Percentiles rank a stretch among this genome's conserved stretches.
phyloP scores from a whole-genome alignment of 1,139 yeast genomes.

The Protomyces lactucae-debilis region DNA sequence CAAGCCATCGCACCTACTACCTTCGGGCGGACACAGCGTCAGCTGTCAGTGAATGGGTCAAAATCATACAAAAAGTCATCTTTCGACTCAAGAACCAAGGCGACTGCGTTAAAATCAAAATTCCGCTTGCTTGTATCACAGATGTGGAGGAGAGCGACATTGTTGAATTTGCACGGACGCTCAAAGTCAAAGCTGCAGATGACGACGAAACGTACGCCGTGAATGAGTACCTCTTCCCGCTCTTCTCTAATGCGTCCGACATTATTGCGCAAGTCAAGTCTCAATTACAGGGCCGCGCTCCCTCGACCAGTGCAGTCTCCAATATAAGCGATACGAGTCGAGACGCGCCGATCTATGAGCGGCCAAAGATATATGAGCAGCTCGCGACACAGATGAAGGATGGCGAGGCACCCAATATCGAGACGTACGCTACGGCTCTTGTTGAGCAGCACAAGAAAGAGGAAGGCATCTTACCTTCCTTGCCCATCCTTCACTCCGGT shows the following conservation, averaged over 20 bases:
- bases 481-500: background rate
- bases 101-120: conserved; percentile 68
- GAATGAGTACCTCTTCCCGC: conserved; percentile 66
- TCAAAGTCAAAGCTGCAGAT: conserved; percentile 50
- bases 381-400: background rate
- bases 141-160: conserved; percentile 54
- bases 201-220: conserved; percentile 50
- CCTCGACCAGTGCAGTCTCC: background rate
- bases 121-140: conserved; percentile 66
- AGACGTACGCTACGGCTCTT: background rate
- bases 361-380: background rate
- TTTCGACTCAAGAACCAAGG: conserved; percentile 68
- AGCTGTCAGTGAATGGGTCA: conserved; percentile 77
- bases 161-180: conserved; percentile 49
- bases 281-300: background rate
- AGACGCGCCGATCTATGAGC: conserved; percentile 6
- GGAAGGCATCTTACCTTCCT: background rate
- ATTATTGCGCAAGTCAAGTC: conserved; percentile 25
- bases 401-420: background rate
- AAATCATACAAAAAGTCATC: conserved; percentile 65
- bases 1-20: conserved; percentile 56
- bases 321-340: conserved; percentile 5
- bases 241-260: conserved; percentile 44
- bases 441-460: conserved; percentile 5
- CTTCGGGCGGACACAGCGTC: conserved; percentile 69